phyloP scores from a whole-genome alignment of 176 grass and related monocot species.

The Carex myosuroides region DNA sequence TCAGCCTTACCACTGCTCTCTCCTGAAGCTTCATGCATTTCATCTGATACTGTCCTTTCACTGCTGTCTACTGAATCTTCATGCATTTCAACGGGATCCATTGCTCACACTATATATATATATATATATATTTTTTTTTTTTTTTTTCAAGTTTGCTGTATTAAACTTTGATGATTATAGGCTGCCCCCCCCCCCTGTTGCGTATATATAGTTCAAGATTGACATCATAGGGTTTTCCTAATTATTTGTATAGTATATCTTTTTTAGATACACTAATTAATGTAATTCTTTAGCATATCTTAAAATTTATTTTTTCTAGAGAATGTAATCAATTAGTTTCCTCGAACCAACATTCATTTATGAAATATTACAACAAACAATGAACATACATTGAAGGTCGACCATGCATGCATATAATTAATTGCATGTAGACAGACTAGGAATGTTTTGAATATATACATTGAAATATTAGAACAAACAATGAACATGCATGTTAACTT shows the following conservation, averaged over 20 bases:
- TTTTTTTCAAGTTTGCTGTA: not conserved
- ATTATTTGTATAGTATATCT: not conserved
- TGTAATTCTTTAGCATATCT: not conserved
- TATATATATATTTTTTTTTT: not conserved
- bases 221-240: not conserved
- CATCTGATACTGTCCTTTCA: not conserved
- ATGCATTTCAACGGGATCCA: not conserved
- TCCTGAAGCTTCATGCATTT: not conserved
- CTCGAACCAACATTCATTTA: too few species aligned
- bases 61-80: not conserved
- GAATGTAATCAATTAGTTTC: too few species aligned
- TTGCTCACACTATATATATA: not conserved
- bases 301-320: too few species aligned
- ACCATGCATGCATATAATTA: too few species aligned
- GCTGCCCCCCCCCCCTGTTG: not conserved
- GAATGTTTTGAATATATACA: too few species aligned
- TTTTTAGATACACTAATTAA: not conserved
- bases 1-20: not conserved
- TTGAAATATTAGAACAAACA: too few species aligned
- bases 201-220: not conserved
- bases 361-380: too few species aligned
- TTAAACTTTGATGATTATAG: not conserved
- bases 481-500: too few species aligned
- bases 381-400: too few species aligned
- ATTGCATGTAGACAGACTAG: too few species aligned